phyloP scores from a whole-genome alignment of 768 basidiomycete genomes.

The Agrocybe praecox region DNA sequence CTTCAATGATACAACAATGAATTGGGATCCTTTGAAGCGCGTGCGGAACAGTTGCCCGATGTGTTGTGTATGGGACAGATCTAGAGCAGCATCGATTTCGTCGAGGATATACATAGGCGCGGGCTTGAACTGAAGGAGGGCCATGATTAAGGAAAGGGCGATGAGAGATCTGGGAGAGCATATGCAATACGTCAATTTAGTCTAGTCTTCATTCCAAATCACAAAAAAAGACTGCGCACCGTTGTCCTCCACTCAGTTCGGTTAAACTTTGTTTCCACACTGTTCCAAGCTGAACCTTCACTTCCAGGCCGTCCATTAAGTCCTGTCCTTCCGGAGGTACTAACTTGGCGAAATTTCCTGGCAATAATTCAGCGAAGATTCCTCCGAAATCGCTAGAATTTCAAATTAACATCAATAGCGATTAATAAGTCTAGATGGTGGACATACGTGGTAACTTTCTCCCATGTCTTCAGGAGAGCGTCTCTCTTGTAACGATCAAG shows the following conservation, averaged over 20 bases:
- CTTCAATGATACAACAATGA: conserved; percentile 96
- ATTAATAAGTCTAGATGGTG: neutral
- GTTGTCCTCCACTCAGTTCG: conserved; percentile 95
- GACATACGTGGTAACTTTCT: conserved; percentile 87
- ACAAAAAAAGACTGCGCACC: conserved; percentile 52
- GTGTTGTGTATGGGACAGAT: conserved; percentile 95
- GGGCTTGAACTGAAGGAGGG: conserved; percentile 97
- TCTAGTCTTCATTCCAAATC: neutral
- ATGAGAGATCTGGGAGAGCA: conserved; percentile 77
- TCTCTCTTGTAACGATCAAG: conserved; percentile 94
- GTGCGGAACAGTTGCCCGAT: conserved; percentile 98
- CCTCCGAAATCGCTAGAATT: conserved; percentile 86
- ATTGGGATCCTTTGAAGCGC: conserved; percentile 96
- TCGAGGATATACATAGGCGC: conserved; percentile 99
- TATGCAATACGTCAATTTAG: conserved; percentile 3
- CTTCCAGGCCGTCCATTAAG: conserved; percentile 93
- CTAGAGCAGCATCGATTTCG: conserved; percentile 97
- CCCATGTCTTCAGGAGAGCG: conserved; percentile 93
- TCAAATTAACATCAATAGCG: neutral
- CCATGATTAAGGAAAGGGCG: conserved; percentile 97
- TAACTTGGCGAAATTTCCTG: conserved; percentile 95
- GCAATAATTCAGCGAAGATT: conserved; percentile 94
- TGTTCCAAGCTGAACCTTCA: conserved; percentile 91
- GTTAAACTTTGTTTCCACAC: conserved; percentile 99
- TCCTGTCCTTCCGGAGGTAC: conserved; percentile 94